phyloP scores from a whole-genome alignment of 2,329 filamentous ascomycete genomes.

The Colletotrichum nymphaeae region DNA sequence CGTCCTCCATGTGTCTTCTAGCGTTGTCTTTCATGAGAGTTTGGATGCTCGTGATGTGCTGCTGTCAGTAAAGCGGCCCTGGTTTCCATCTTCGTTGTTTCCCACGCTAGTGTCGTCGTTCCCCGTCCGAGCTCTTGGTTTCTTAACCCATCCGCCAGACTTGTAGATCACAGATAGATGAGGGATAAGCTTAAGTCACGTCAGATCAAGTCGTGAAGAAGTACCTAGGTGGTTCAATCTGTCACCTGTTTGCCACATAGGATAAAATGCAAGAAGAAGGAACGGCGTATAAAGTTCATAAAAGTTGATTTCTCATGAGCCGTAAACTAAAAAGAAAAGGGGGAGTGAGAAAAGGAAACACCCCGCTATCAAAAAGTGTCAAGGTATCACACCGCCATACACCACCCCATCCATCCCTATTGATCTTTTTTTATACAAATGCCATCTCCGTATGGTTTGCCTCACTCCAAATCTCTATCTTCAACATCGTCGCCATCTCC shows the following conservation, averaged over 20 bases:
- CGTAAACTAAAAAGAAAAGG: conserved; percentile 3
- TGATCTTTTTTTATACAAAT: neutral
- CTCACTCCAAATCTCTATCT: neutral
- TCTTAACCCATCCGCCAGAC: neutral
- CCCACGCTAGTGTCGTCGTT: neutral
- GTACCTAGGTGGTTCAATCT: no score
- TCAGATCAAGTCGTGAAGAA: neutral
- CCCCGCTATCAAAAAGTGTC: conserved; percentile 8
- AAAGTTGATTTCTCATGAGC: conserved; percentile 23
- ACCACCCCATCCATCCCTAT: neutral
- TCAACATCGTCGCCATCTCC: neutral
- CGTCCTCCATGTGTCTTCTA: neutral
- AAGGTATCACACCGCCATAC: conserved; percentile 12
- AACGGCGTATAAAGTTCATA: neutral
- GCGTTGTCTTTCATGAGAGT: no score
- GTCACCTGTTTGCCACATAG: no score
- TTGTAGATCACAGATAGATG: neutral
- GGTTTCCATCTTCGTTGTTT: neutral
- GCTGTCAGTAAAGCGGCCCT: no score
- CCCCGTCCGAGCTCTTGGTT: neutral
- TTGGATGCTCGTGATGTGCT: no score
- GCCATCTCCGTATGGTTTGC: neutral
- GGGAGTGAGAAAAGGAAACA: neutral
- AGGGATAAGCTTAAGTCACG: neutral
- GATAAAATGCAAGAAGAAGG: neutral